phyloP scores from a whole-genome alignment of 78 protist species.

The Emiliania huxleyi region DNA sequence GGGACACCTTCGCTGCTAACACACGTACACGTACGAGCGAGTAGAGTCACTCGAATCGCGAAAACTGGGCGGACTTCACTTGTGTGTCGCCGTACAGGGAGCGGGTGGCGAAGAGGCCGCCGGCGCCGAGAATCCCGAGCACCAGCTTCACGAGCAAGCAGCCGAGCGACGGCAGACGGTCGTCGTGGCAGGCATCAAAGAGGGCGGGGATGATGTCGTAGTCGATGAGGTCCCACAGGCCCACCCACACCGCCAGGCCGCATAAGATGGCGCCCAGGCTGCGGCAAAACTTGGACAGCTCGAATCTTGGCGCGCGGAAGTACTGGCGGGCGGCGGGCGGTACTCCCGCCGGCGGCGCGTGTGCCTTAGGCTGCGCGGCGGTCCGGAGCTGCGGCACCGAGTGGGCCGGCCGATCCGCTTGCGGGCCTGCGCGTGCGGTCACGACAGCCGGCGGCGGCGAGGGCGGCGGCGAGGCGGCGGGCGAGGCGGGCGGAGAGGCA shows the following conservation, averaged over 20 bases:
- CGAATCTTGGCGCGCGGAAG: neutral
- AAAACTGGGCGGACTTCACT: neutral
- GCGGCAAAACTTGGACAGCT: neutral
- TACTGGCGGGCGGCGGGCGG: neutral
- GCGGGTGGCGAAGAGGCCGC: neutral
- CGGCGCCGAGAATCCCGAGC: neutral
- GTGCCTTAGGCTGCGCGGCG: too few species aligned
- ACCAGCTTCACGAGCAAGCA: neutral
- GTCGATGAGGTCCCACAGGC: neutral
- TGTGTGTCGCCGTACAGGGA: neutral
- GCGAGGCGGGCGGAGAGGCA: too few species aligned
- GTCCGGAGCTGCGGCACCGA: too few species aligned
- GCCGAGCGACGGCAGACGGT: neutral
- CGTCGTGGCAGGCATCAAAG: neutral
- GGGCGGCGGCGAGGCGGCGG: too few species aligned
- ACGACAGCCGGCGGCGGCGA: too few species aligned
- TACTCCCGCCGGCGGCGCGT: too few species aligned
- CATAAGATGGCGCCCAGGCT: neutral
- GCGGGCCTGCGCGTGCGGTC: too few species aligned
- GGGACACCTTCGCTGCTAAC: too few species aligned
- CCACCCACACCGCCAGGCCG: neutral
- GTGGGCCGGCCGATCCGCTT: too few species aligned
- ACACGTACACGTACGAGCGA: too few species aligned
- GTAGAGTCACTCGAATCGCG: neutral
- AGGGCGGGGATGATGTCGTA: neutral